A percentile compares a stretch with the other conserved stretches of the same genome.
Evolutionary conservation across 805 yeast genomes (phyloP).

Genomic region (Candida sithepensis): DNA sequence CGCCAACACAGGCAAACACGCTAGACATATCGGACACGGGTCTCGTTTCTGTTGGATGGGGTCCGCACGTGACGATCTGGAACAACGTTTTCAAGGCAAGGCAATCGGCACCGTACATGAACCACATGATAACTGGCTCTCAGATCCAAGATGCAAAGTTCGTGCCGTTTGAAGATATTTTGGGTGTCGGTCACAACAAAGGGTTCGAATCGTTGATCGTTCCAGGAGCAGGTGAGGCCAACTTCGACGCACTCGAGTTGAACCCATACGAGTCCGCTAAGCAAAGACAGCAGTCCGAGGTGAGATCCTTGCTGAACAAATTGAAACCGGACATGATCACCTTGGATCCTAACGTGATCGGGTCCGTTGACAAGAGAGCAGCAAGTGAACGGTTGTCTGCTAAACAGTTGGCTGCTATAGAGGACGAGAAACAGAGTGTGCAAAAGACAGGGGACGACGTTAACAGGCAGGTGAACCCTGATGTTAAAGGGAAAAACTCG

Average conservation of each 20-base stretch:
- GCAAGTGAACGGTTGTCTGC: constrained; percentile 60
- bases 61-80: constrained; percentile 94
- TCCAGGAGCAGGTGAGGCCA: constrained; percentile 98
- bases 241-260: constrained; percentile 87
- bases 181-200: constrained; percentile 78
- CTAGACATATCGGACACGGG: constrained; percentile 85
- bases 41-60: constrained; percentile 86
- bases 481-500: constrained; percentile 76
- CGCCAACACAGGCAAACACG: constrained; percentile 83
- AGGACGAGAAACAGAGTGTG: constrained; percentile 27
- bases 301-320: constrained; percentile 79
- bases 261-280: constrained; percentile 90
- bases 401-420: constrained; percentile 46
- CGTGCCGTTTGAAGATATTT: constrained; percentile 95
- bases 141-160: constrained; percentile 63
- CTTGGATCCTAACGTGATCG: constrained; percentile 83
- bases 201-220: constrained; percentile 84
- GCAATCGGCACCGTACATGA: constrained; percentile 88
- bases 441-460: constrained; percentile 40
- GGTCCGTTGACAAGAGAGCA: constrained; percentile 75
- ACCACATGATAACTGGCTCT: constrained; percentile 77
- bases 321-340: constrained; percentile 89
- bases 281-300: constrained; percentile 93
- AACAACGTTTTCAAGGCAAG: constrained; percentile 64
- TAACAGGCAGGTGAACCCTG: constrained; percentile 60